Conservation (phyloP, 768 basidiomycete species). For the Boletus reticulatus region DNA sequence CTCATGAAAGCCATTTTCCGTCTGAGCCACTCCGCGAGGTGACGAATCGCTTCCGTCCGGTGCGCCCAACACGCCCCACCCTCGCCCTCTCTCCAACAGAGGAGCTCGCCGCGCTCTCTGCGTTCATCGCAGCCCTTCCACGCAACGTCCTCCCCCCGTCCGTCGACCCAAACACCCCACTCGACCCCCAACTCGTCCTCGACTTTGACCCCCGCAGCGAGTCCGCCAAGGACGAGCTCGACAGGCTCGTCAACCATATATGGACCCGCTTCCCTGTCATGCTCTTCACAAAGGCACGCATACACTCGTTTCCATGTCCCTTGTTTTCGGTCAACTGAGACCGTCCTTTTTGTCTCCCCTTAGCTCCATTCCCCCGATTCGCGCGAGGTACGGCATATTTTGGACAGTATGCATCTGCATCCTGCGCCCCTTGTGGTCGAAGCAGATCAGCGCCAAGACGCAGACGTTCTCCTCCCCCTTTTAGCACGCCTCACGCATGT, state of each 20-base stretch:
- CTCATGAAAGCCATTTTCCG: slow-evolving; percentile 24
- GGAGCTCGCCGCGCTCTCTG: slow-evolving; percentile 73
- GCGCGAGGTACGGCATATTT: slow-evolving; percentile 62
- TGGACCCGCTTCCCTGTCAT: slow-evolving; percentile 77
- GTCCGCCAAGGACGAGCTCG: slow-evolving; percentile 59
- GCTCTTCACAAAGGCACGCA: slow-evolving; percentile 64
- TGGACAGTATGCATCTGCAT: slow-evolving; percentile 53
- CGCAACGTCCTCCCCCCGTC: slow-evolving; percentile 70
- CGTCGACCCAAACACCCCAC: slow-evolving; percentile 60
- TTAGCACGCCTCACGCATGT: slow-evolving; percentile 57
- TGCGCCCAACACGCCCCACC: slow-evolving; percentile 32
- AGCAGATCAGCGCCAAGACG: slow-evolving; percentile 72
- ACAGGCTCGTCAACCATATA: slow-evolving; percentile 56
- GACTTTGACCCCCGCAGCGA: slow-evolving; percentile 78
- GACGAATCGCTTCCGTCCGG: slow-evolving; percentile 5
- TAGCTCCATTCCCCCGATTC: slow-evolving; percentile 64
- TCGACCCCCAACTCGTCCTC: slow-evolving; percentile 79
- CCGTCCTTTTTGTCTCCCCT: background rate
- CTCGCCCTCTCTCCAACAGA: slow-evolving; percentile 50
- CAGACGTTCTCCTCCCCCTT: slow-evolving; percentile 57
- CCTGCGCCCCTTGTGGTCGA: slow-evolving; percentile 69
- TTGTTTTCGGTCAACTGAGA: background rate
- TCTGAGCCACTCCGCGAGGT: slow-evolving; percentile 16
- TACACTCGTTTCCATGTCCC: background rate
- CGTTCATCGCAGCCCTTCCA: slow-evolving; percentile 69